A percentile compares a stretch with the other conserved stretches of the same genome.
phyloP scores from a whole-genome alignment of 2,329 filamentous ascomycete species.

The Penicillium oxalicum region DNA sequence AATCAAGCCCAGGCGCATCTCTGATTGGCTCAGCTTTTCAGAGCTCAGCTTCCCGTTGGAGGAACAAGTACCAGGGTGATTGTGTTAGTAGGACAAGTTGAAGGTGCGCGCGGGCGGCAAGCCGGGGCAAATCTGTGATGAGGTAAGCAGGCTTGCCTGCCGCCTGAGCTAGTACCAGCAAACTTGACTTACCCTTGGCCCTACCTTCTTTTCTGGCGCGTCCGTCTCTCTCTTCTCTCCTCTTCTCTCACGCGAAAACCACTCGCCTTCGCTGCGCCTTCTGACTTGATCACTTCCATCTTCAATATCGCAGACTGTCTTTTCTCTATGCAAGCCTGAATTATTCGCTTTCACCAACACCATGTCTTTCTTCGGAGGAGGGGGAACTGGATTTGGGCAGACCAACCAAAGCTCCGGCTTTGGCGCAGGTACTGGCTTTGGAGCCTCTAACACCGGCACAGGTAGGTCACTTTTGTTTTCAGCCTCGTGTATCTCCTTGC shows the following conservation, averaged over 20 bases:
- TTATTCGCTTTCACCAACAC: constrained; percentile 22
- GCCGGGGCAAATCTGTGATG: constrained; percentile 7
- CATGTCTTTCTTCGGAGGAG: constrained; percentile 46
- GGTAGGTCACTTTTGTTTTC: constrained; percentile 29
- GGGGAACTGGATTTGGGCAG: constrained; percentile 51
- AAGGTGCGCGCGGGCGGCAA: too few relatives aligned
- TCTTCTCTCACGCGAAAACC: constrained; percentile 14
- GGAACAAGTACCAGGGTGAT: too few relatives aligned
- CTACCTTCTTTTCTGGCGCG: constrained; percentile 19
- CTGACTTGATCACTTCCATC: not conserved
- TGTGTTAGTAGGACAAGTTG: too few relatives aligned
- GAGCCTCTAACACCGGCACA: constrained; percentile 29
- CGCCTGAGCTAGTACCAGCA: constrained; percentile 15
- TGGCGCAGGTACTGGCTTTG: constrained; percentile 34
- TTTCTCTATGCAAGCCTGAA: constrained; percentile 23
- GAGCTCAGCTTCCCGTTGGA: too few relatives aligned
- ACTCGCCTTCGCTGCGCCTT: constrained; percentile 4
- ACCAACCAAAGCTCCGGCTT: constrained; percentile 44
- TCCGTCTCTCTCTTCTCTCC: constrained; percentile 16
- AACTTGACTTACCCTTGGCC: constrained; percentile 13
- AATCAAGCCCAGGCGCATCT: too few relatives aligned
- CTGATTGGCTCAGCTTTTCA: too few relatives aligned
- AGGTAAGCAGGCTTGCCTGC: constrained; percentile 11
- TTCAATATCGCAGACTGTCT: constrained; percentile 2
- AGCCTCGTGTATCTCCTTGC: not conserved